phyloP scores from a whole-genome alignment of 345 rosid species.

The Mangifera indica region DNA sequence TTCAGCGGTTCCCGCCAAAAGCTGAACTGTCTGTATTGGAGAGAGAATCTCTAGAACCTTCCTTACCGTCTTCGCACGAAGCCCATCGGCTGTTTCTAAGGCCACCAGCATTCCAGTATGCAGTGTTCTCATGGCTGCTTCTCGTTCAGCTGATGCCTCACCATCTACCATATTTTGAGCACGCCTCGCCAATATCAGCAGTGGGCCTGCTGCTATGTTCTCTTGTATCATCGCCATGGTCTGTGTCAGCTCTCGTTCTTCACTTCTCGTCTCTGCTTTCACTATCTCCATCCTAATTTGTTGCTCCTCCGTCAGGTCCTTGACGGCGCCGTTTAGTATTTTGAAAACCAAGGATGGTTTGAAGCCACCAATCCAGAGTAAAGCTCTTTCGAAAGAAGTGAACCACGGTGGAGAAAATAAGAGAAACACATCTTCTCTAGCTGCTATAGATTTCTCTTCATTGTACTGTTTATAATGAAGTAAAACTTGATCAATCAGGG shows the following conservation, averaged over 20 bases:
- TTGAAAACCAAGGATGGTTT: conserved; percentile 37
- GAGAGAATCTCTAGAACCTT: conserved; percentile 30
- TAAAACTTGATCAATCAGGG: conserved; percentile 30
- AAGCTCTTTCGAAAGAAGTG: conserved; percentile 30
- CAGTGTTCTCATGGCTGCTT: conserved; percentile 24
- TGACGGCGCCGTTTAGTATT: conserved; percentile 17
- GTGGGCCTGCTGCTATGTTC: conserved; percentile 31
- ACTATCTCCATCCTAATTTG: conserved; percentile 29
- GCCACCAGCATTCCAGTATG: conserved; percentile 20
- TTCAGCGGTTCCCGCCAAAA: conserved; percentile 28
- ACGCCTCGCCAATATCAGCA: conserved; percentile 20
- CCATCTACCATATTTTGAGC: conserved; percentile 18
- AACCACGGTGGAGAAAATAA: conserved; percentile 47
- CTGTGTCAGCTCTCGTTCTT: conserved; percentile 35
- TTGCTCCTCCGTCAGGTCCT: conserved; percentile 32
- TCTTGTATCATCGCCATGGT: conserved; percentile 45
- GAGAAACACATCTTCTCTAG: conserved; percentile 25
- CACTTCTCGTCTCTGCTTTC: conserved; percentile 21
- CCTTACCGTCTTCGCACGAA: conserved; percentile 21
- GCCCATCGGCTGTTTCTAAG: conserved; percentile 30
- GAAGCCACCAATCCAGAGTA: conserved; percentile 43
- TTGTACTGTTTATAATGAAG: conserved; percentile 31
- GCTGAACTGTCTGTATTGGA: conserved; percentile 32
- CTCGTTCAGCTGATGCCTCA: conserved; percentile 18
- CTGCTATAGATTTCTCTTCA: conserved; percentile 25